Conservation (phyloP, 2,329 filamentous ascomycete genomes). For the Nemania sp. region DNA sequence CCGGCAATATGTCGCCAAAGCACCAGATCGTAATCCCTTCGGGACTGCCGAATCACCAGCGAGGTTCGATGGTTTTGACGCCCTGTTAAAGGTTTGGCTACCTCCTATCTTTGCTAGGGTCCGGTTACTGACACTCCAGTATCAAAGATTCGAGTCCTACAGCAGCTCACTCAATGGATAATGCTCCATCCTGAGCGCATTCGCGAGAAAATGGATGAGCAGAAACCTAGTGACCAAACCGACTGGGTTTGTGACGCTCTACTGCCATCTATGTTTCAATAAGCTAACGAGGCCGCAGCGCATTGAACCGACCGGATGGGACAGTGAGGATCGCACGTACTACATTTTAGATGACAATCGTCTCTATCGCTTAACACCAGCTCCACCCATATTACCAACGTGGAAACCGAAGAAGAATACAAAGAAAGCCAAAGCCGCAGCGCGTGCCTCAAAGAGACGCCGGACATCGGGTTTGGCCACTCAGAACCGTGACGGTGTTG, state of each 20-base stretch:
- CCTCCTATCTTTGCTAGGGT: background rate
- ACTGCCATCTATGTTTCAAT: slow-evolving; percentile 35
- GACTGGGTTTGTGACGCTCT: slow-evolving; percentile 71
- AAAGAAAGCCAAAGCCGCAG: slow-evolving; percentile 66
- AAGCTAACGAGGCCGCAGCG: slow-evolving; percentile 51
- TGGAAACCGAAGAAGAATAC: slow-evolving; percentile 66
- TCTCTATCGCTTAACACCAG: slow-evolving; percentile 85
- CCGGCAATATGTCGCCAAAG: slow-evolving; percentile 84
- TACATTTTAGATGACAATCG: slow-evolving; percentile 93
- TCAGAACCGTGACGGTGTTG: slow-evolving; percentile 46
- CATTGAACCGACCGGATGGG: slow-evolving; percentile 87
- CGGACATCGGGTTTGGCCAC: slow-evolving; percentile 55
- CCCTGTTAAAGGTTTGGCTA: slow-evolving; percentile 72
- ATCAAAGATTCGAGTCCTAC: slow-evolving; percentile 71
- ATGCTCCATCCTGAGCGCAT: slow-evolving; percentile 87
- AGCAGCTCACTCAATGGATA: slow-evolving; percentile 88
- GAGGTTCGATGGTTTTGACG: slow-evolving; percentile 80
- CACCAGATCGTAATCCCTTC: slow-evolving; percentile 80
- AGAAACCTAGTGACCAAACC: slow-evolving; percentile 78
- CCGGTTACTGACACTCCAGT: slow-evolving; percentile 6
- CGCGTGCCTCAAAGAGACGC: slow-evolving; percentile 73
- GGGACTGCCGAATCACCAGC: slow-evolving; percentile 73
- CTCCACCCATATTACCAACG: slow-evolving; percentile 61
- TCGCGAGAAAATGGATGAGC: slow-evolving; percentile 82
- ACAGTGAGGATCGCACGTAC: slow-evolving; percentile 82